Conservation (phyloP, 768 basidiomycete genomes). For the Exsudoporus frostii region DNA sequence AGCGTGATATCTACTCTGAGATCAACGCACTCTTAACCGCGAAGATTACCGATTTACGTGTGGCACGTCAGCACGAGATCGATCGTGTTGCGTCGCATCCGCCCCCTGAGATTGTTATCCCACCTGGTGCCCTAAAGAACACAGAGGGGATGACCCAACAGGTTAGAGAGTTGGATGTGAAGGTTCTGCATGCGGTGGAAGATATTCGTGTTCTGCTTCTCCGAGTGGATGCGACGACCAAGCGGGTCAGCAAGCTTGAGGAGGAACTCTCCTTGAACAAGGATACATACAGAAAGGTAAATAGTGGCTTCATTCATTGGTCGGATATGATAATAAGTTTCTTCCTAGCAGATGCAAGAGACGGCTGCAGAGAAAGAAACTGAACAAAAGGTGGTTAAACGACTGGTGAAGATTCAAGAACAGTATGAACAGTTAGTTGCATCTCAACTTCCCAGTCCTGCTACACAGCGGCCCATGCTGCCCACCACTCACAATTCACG, state of each 20-base stretch:
- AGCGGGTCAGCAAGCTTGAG: slow-evolving; percentile 20
- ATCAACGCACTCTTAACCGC: slow-evolving; percentile 17
- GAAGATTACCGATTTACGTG: slow-evolving; percentile 20
- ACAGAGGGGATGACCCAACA: slow-evolving; percentile 19
- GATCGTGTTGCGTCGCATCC: slow-evolving; percentile 14
- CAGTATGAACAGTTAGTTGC: slow-evolving; percentile 17
- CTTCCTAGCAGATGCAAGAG: slow-evolving; percentile 15
- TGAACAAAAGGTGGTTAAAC: slow-evolving; percentile 12
- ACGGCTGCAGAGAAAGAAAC: slow-evolving; percentile 13
- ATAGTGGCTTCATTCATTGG: background rate
- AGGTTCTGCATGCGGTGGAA: slow-evolving; percentile 23
- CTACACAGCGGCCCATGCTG: background rate
- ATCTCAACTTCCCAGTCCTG: slow-evolving; percentile 1
- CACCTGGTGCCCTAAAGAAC: slow-evolving; percentile 8
- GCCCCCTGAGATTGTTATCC: slow-evolving; percentile 21
- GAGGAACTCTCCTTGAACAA: slow-evolving; percentile 19
- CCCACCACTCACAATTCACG: background rate
- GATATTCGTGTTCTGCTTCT: slow-evolving; percentile 26
- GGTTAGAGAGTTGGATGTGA: slow-evolving; percentile 20
- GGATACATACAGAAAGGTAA: slow-evolving; percentile 19
- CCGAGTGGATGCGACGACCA: slow-evolving; percentile 19
- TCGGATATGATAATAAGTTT: slow-evolving; percentile 1
- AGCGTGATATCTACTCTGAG: slow-evolving; percentile 14
- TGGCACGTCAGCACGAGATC: slow-evolving; percentile 20
- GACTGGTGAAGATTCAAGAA: slow-evolving; percentile 13